These are phyloP conservation scores for Boletellus sp. DNA, from an alignment of 768 basidiomycete genomes.

Conservation along the genomic window DNA sequence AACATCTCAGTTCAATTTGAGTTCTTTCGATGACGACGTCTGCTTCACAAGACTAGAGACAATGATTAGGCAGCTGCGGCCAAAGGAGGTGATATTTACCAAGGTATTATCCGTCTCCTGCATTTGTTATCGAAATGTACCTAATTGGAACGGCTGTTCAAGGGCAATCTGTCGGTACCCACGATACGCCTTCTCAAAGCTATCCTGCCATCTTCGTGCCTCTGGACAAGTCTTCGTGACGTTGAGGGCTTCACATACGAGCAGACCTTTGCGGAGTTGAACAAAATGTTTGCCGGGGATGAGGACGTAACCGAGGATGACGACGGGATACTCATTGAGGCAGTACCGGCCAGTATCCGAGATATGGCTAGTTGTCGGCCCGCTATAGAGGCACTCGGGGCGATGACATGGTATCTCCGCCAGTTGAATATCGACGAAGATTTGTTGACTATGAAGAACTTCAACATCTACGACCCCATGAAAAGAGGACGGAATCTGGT, in stretches of 20 bases:
- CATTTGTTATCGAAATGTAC: neutral
- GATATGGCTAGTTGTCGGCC: conserved; percentile 60
- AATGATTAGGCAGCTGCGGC: conserved; percentile 82
- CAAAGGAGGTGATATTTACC: conserved; percentile 86
- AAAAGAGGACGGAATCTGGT: conserved; percentile 80
- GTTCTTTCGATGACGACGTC: conserved; percentile 86
- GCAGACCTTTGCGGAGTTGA: conserved; percentile 64
- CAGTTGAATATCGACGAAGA: conserved; percentile 96
- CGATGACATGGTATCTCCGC: conserved; percentile 91
- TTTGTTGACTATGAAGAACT: conserved; percentile 92
- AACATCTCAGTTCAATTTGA: conserved; percentile 92
- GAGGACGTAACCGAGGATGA: conserved; percentile 47
- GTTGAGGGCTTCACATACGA: conserved; percentile 81
- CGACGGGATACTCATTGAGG: conserved; percentile 33
- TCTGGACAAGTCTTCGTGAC: conserved; percentile 84
- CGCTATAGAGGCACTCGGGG: conserved; percentile 84
- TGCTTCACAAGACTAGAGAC: conserved; percentile 93
- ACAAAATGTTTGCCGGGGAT: conserved; percentile 53
- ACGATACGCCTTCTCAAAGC: conserved; percentile 81
- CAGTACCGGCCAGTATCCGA: conserved; percentile 69
- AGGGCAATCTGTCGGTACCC: conserved; percentile 84
- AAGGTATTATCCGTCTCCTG: conserved; percentile 51
- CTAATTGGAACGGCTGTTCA: neutral
- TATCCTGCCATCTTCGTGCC: conserved; percentile 72
- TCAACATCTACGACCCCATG: conserved; percentile 97